These are phyloP conservation scores for Anthostomella pinea DNA, from an alignment of 2,329 filamentous ascomycete species.

Conservation along the genomic window DNA sequence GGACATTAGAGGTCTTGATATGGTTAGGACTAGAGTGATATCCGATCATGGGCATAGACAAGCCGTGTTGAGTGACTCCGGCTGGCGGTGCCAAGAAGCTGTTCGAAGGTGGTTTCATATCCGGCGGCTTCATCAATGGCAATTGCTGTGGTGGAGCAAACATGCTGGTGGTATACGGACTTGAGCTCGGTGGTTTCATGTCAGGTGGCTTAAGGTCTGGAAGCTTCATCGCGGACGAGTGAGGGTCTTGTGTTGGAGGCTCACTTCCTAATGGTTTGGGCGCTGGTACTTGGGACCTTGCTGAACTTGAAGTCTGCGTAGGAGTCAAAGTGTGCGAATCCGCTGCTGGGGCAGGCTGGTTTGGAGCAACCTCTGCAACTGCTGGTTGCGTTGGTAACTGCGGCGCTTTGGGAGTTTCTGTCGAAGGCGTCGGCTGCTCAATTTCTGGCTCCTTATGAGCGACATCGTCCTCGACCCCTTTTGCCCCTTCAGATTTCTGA, in stretches of 20 bases:
- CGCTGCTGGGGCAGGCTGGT: too few relatives aligned
- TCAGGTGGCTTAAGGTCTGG: slow-evolving; percentile 27
- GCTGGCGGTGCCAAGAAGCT: slow-evolving; percentile 32
- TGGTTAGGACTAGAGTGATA: slow-evolving; percentile 28
- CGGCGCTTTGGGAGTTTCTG: slow-evolving; percentile 1
- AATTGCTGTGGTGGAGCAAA: slow-evolving; percentile 30
- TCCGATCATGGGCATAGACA: slow-evolving; percentile 35
- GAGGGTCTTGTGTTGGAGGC: slow-evolving; percentile 13
- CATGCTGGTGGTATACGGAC: slow-evolving; percentile 32
- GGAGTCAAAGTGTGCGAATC: slow-evolving; percentile 2
- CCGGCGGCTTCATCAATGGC: slow-evolving; percentile 28
- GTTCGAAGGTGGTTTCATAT: slow-evolving; percentile 27
- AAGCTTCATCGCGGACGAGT: slow-evolving; percentile 18
- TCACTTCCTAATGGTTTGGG: slow-evolving; percentile 6
- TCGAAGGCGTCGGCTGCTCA: slow-evolving; percentile 5
- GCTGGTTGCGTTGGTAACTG: slow-evolving; percentile 5
- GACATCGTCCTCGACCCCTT: neutral
- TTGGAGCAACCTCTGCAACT: slow-evolving; percentile 8
- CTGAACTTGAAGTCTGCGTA: neutral
- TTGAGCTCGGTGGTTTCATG: slow-evolving; percentile 20
- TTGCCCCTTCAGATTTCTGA: slow-evolving; percentile 1
- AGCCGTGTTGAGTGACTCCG: slow-evolving; percentile 27
- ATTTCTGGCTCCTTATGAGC: slow-evolving; percentile 1
- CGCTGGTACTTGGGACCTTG: neutral
- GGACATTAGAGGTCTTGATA: slow-evolving; percentile 35